phyloP scores from a whole-genome alignment of 2,329 filamentous ascomycete genomes.

The Blumeria graminis region DNA sequence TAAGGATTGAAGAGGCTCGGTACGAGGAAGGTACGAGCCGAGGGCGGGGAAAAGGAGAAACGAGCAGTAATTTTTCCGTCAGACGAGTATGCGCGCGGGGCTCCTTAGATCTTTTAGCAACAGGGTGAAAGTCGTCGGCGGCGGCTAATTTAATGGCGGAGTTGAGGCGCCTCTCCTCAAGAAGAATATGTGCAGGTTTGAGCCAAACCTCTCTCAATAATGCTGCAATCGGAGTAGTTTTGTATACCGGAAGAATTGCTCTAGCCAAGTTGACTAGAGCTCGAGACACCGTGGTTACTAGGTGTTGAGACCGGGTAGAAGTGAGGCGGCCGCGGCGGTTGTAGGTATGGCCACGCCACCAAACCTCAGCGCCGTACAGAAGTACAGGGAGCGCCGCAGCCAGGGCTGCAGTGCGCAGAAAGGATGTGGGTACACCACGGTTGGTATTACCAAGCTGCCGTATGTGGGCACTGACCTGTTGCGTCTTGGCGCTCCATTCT shows the following conservation, averaged over 20 bases:
- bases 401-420: background rate
- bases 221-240: background rate
- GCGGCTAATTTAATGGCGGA: background rate
- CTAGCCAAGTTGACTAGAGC: background rate
- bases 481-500: background rate
- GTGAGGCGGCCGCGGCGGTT: no score
- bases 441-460: background rate
- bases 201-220: background rate
- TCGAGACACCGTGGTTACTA: no score
- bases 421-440: background rate
- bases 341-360: background rate
- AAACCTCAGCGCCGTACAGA: background rate
- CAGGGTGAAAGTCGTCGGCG: background rate
- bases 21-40: background rate
- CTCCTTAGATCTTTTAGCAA: background rate
- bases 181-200: background rate
- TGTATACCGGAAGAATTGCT: background rate
- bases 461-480: background rate
- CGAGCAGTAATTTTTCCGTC: background rate
- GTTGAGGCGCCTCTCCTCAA: background rate
- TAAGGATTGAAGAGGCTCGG: no score
- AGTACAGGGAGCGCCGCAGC: no score
- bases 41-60: background rate
- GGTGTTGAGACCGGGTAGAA: no score
- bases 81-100: background rate